A percentile compares a stretch with the other conserved stretches of the same genome.
Evolutionary conservation across 139 green algal species (phyloP).

Genomic region (Chlamydomonas urium): DNA sequence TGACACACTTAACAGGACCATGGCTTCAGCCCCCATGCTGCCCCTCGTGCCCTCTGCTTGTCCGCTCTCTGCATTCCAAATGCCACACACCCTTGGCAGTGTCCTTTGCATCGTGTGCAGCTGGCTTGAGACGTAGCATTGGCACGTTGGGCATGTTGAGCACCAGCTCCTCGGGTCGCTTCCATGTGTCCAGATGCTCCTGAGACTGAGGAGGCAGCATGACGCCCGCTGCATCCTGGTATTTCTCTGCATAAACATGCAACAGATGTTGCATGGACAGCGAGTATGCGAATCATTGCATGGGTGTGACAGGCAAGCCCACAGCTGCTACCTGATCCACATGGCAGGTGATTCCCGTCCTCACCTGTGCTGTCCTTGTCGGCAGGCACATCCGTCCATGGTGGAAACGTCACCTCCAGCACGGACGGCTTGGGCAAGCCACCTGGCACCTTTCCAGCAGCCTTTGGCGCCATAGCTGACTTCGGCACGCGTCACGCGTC

Average conservation of each 20-base stretch:
- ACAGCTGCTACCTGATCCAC: no score
- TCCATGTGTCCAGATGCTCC: conserved; percentile 62
- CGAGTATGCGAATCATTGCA: no score
- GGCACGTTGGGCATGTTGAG: conserved; percentile 43
- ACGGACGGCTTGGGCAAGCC: conserved; percentile 7
- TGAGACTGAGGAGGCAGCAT: conserved; percentile 40
- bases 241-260: conserved; percentile 61
- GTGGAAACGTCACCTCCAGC: conserved; percentile 35
- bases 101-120: conserved; percentile 17
- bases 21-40: no score
- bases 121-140: conserved; percentile 31
- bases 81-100: conserved; percentile 15
- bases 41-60: no score
- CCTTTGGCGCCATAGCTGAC: conserved; percentile 5
- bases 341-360: no score
- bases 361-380: conserved; percentile 17
- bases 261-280: no score
- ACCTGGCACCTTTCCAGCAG: neutral
- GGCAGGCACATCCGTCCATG: conserved; percentile 24
- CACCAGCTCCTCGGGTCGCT: conserved; percentile 63
- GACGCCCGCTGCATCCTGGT: conserved; percentile 46
- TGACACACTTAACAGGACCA: no score
- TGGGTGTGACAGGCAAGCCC: no score
- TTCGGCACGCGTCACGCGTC: no score
- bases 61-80: no score